Evolutionary conservation across 305 asterid genomes (phyloP).

Genomic region (Fraxinus velutina): DNA sequence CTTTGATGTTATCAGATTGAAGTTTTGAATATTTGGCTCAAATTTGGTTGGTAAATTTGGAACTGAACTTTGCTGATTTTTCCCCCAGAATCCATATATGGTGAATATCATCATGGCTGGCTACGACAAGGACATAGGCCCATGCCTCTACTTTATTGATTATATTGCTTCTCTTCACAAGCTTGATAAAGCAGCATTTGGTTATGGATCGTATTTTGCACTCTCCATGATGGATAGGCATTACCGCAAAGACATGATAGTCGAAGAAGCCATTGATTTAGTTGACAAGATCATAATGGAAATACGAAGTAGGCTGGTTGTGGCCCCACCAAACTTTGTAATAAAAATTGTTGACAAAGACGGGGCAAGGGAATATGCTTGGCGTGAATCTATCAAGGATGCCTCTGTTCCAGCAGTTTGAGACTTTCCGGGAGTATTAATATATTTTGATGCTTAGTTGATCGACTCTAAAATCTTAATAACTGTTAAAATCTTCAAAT

Average conservation of each 20-base stretch:
- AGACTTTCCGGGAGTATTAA: background rate
- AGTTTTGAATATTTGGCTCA: background rate
- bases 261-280: constrained; percentile 76
- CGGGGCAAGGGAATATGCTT: constrained; percentile 70
- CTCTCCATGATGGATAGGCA: constrained; percentile 89
- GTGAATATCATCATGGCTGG: constrained; percentile 90
- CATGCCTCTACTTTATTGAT: constrained; percentile 72
- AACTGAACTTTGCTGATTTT: constrained; percentile 4
- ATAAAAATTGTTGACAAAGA: constrained; percentile 85
- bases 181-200: constrained; percentile 86
- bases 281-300: constrained; percentile 74
- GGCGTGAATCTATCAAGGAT: constrained; percentile 73
- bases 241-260: constrained; percentile 76
- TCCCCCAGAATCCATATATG: constrained; percentile 67
- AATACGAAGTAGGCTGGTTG: constrained; percentile 79
- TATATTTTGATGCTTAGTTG: constrained; percentile 1
- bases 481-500: constrained; percentile 1
- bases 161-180: constrained; percentile 86
- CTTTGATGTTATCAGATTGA: background rate
- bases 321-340: constrained; percentile 87
- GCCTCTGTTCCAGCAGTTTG: constrained; percentile 33
- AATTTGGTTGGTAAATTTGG: background rate
- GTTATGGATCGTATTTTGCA: constrained; percentile 88
- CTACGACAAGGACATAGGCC: constrained; percentile 80
- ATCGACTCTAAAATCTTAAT: background rate